Evolutionary conservation across 2,329 filamentous ascomycete genomes (phyloP), one percentile per base, ranked within the genome.

Genomic region (Magnaporthiopsis rhizophila): DNA sequence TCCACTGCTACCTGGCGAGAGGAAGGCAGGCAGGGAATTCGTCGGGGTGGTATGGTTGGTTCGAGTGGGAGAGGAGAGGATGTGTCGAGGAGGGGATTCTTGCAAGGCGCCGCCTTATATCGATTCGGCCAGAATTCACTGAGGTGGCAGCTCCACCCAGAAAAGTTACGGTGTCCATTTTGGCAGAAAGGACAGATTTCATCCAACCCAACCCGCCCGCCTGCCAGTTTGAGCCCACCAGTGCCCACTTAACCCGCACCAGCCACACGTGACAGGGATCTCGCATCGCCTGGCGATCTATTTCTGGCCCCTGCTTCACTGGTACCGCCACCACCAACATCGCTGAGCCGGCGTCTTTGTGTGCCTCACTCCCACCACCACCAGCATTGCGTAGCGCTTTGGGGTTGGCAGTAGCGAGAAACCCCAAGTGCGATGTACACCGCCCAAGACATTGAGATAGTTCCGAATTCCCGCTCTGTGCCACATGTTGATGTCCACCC

Each of bases 131-230:
- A 18, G 32, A 38, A 30, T 36, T 53, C 18, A 21, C 30, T 12
- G 13, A 63, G 57, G 62, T 63, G 62, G 62, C 62, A 59, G 65
- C 65, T 64, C 67, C 68, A 67, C 68, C 70, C 66, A 71, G 75
- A 76, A 73, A 12, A 70, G 72, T 76, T 70, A 71, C 21, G 74
- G 77, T 80, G 78, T 79, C 77, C 77, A 78, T 71, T 76, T 72
- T 70, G 73, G 72, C 56, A 59, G 77, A 79, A 78, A 81, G 78
- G 79, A 79, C 79, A 81, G 77, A 80, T 81, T 79, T 78, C 78
- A 79, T 72, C 69, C 66, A 68, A 62, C 30, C 30, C 30, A 64
- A 58, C 15, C 26, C 15, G 9, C 12, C 63, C 67, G 65, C 65
- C 64, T 62, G 32, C 59, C 45, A 53, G n/a, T 18, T 24, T n/a